A percentile compares a stretch with the other conserved stretches of the same genome.
These are phyloP conservation scores for Clarireedia hainanense DNA, from an alignment of 2,329 filamentous ascomycete species.

Conservation along the genomic window DNA sequence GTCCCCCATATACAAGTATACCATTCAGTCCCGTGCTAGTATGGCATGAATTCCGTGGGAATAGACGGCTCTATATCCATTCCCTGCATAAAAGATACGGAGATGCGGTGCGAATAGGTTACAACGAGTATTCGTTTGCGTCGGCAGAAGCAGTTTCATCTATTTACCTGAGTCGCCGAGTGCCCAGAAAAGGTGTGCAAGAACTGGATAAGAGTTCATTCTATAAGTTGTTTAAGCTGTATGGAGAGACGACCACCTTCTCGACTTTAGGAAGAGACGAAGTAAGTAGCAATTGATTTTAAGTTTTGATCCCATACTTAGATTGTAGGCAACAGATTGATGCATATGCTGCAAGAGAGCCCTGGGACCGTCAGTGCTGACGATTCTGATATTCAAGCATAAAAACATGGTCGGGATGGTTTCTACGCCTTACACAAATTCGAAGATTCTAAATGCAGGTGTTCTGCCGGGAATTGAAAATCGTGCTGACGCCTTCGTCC, in stretches of 20 bases:
- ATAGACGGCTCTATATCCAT: conserved; percentile 48
- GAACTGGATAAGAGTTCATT: conserved; percentile 51
- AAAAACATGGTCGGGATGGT: conserved; percentile 54
- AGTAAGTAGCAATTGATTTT: conserved; percentile 12
- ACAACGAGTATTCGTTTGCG: conserved; percentile 52
- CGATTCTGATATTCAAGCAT: conserved; percentile 49
- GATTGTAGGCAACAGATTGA: too few relatives aligned
- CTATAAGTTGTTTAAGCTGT: conserved; percentile 53
- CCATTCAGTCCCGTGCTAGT: conserved; percentile 18
- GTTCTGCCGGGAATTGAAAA: conserved; percentile 51
- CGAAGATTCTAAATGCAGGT: conserved; percentile 50
- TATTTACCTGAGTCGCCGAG: conserved; percentile 51
- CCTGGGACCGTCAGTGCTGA: neutral
- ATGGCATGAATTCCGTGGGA: conserved; percentile 43
- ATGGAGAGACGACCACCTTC: conserved; percentile 33
- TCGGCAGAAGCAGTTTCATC: conserved; percentile 49
- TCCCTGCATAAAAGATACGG: conserved; percentile 47
- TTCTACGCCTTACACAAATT: conserved; percentile 61
- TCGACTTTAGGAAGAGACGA: conserved; percentile 28
- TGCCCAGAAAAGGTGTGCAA: neutral
- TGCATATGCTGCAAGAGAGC: neutral
- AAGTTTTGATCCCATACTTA: neutral
- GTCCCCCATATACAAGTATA: conserved; percentile 18
- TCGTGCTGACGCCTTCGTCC: conserved; percentile 47
- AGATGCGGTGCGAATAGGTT: conserved; percentile 48